Base-by-base conservation (phyloP, 768 basidiomycete species). In the Mrakia frigida region DNA sequence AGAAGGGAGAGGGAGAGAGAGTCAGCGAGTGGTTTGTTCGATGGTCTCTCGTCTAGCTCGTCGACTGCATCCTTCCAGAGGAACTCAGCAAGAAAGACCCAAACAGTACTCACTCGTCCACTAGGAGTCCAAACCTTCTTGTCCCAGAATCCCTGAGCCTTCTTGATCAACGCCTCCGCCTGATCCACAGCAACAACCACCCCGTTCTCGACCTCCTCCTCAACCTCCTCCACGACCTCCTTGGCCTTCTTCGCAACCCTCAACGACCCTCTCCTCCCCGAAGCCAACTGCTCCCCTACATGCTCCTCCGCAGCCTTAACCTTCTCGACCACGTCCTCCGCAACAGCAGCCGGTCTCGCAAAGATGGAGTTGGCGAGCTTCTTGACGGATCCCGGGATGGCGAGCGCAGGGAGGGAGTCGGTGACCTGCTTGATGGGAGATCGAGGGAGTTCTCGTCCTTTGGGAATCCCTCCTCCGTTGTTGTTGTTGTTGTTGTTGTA, bases 391-490 rank as follows among this genome's bases (percentile, higher is more conserved):
- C 59, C 65, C 0, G 65, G 65, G 65, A 41, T 39, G 65, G 65
- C 35, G 37, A 68, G 65, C 7, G 65, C 23, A n/a, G 65, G 65
- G 37, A 68, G 65, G 39, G 35, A 39, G 39, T 68, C 65, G 35
- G 65, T 68, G 65, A 68, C 37, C 25, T 68, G 65, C 65, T 68
- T 68, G 65, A 68, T 68, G 39, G 65, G 65, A 10, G 65, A 68
- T 10, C 65, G 65, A 23, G 65, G 65, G 13, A 68, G 65, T 23
- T 68, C 65, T n/a, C 65, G 39, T 23, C 65, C 65, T 37, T 68
- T 68, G 6, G 65, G 65, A 39, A 68, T 68, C 0, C 65, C 65
- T 5, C 39, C 65, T 4, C 46, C 46, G 39, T 5, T 6, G 39
- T 41, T 5, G 33, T 31, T 33, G 39, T 5, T 6, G 39, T 41